These are phyloP conservation scores for Cubamyces lactineus DNA, from an alignment of 768 basidiomycete genomes.

Conservation along the genomic window DNA sequence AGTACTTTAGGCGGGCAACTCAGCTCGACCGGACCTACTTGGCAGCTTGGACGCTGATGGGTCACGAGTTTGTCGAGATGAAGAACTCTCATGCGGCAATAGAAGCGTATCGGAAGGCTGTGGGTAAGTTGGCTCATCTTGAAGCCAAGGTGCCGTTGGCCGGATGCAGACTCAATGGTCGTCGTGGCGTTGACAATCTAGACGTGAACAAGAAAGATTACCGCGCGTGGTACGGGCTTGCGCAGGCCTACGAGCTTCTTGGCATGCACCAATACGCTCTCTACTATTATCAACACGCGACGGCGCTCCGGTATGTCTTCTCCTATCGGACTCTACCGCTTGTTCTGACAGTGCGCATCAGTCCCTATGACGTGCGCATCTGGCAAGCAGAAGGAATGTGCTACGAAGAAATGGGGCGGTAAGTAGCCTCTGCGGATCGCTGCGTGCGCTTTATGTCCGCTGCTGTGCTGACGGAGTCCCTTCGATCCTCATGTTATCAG, in stretches of 20 bases:
- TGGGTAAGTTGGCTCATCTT: constrained; percentile 63
- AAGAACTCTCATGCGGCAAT: constrained; percentile 99
- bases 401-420: constrained; percentile 92
- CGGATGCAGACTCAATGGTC: constrained; percentile 5
- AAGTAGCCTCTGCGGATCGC: constrained; percentile 27
- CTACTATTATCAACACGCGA: constrained; percentile 95
- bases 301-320: constrained; percentile 73
- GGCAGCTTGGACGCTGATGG: constrained; percentile 98
- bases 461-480: constrained; percentile 16
- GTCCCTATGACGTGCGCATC: constrained; percentile 93
- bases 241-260: constrained; percentile 95
- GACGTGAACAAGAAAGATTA: constrained; percentile 98
- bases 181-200: constrained; percentile 36
- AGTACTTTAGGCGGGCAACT: constrained; percentile 94
- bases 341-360: constrained; percentile 35
- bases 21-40: constrained; percentile 93
- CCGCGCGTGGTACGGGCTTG: constrained; percentile 97
- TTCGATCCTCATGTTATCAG: constrained; percentile 43
- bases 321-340: not conserved
- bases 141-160: not conserved
- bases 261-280: constrained; percentile 97
- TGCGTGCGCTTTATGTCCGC: constrained; percentile 26
- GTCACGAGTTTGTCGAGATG: constrained; percentile 98
- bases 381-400: constrained; percentile 96
- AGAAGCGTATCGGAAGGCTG: constrained; percentile 93